Percentiles rank a stretch among this genome's conserved stretches.
Conservation (phyloP, 257 asterid species). For the Petrea volubilis region DNA sequence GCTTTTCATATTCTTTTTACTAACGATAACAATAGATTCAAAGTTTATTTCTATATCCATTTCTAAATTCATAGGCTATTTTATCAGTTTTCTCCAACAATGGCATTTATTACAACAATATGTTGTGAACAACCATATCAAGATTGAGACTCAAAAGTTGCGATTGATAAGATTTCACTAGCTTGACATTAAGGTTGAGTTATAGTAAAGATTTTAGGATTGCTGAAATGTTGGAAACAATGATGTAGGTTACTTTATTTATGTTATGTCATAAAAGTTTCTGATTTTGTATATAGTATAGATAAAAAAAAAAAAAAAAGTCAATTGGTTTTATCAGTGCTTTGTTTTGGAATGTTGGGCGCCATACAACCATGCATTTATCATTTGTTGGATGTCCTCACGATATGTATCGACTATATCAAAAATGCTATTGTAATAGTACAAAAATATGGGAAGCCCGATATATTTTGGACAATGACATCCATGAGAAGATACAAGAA, state of each 20-base stretch:
- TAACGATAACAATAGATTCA: background rate
- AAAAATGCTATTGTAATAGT: constrained; percentile 2
- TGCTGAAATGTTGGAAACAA: background rate
- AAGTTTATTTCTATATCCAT: background rate
- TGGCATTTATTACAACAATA: no score
- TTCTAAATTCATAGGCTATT: background rate
- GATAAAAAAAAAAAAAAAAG: no score
- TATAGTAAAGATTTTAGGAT: background rate
- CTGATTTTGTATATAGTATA: no score
- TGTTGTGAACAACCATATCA: background rate
- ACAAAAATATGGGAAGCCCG: background rate
- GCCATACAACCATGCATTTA: background rate
- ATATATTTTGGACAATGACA: background rate
- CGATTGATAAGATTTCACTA: background rate
- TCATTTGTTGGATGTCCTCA: background rate
- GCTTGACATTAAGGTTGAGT: background rate
- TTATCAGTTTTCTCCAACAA: background rate
- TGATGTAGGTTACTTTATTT: background rate
- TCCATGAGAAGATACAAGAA: background rate
- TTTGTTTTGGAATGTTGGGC: background rate
- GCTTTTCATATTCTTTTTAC: no score
- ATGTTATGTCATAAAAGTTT: no score
- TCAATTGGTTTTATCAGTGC: background rate
- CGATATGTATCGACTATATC: background rate
- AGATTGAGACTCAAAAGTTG: background rate